Percentiles rank a stretch among this genome's conserved stretches.
phyloP scores from a whole-genome alignment of 371 early-diverging fungal genomes.

The Mucor mucedo region DNA sequence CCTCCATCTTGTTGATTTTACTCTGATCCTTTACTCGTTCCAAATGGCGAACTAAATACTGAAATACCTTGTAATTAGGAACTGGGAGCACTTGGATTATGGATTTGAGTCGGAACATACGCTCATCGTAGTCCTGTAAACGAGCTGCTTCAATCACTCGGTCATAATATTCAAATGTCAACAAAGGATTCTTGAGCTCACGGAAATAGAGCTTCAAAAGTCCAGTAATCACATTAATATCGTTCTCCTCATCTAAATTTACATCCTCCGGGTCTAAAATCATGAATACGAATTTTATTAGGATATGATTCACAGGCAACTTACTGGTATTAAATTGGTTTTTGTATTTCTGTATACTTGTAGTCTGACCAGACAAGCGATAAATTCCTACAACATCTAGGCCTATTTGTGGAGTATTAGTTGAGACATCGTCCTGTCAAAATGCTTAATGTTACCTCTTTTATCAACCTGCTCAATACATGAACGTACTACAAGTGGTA shows the following conservation, averaged over 20 bases:
- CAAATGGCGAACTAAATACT: slow-evolving; percentile 74
- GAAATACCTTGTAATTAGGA: slow-evolving; percentile 65
- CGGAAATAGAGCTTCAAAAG: slow-evolving; percentile 82
- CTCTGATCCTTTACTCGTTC: slow-evolving; percentile 64
- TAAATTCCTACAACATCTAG: slow-evolving; percentile 79
- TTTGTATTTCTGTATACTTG: slow-evolving; percentile 70
- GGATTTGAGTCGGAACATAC: slow-evolving; percentile 69
- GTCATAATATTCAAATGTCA: slow-evolving; percentile 79
- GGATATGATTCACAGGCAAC: not conserved
- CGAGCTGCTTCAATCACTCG: slow-evolving; percentile 76
- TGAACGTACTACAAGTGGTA: slow-evolving; percentile 66
- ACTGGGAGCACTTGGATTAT: slow-evolving; percentile 72
- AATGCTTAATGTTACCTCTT: slow-evolving; percentile 36
- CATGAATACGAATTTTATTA: too few relatives aligned
- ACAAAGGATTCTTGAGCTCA: slow-evolving; percentile 75
- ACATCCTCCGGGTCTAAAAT: slow-evolving; percentile 33
- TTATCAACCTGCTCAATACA: slow-evolving; percentile 73
- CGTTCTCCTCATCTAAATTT: slow-evolving; percentile 57
- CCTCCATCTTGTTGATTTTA: slow-evolving; percentile 84
- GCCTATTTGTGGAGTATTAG: slow-evolving; percentile 13
- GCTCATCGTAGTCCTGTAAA: slow-evolving; percentile 72
- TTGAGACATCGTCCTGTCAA: not conserved
- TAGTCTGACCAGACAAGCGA: slow-evolving; percentile 77
- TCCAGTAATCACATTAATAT: slow-evolving; percentile 79
- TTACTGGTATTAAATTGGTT: slow-evolving; percentile 60